These are phyloP conservation scores for Clarireedia monteithiana DNA, from an alignment of 2,329 filamentous ascomycete genomes.

Conservation along the genomic window DNA sequence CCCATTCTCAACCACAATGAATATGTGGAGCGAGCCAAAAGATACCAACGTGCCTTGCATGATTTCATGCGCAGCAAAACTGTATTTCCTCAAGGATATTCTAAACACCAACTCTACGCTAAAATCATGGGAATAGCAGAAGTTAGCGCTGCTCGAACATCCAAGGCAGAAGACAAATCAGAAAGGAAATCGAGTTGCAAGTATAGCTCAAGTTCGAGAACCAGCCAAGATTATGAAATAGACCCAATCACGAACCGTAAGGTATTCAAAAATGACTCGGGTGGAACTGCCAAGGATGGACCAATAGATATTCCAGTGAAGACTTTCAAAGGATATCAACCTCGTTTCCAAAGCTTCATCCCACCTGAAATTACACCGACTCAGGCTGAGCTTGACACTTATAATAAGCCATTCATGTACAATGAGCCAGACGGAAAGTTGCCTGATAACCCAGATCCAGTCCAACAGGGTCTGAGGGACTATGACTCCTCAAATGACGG, in stretches of 20 bases:
- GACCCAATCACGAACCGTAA: conserved; percentile 54
- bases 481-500: conserved; percentile 30
- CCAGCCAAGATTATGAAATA: conserved; percentile 36
- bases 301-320: conserved; percentile 20
- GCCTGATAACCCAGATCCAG: conserved; percentile 21
- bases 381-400: conserved; percentile 9
- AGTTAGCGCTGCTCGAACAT: background rate
- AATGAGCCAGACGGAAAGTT: conserved; percentile 34
- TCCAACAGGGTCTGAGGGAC: conserved; percentile 30
- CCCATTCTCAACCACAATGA: conserved; percentile 7
- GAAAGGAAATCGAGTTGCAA: background rate
- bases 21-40: conserved; percentile 19
- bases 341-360: conserved; percentile 28
- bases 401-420: conserved; percentile 29
- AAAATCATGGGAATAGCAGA: conserved; percentile 1
- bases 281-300: background rate
- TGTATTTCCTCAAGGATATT: background rate
- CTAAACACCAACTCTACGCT: background rate
- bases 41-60: background rate
- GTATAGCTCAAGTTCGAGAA: background rate
- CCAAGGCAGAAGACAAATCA: background rate
- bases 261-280: conserved; percentile 25
- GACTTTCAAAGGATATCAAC: conserved; percentile 30
- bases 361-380: conserved; percentile 15
- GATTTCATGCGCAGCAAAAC: conserved; percentile 1